A percentile compares a stretch with the other conserved stretches of the same genome.
phyloP scores from a whole-genome alignment of 495 filamentous ascomycete genomes.

The Evansstolkia leycettana region DNA sequence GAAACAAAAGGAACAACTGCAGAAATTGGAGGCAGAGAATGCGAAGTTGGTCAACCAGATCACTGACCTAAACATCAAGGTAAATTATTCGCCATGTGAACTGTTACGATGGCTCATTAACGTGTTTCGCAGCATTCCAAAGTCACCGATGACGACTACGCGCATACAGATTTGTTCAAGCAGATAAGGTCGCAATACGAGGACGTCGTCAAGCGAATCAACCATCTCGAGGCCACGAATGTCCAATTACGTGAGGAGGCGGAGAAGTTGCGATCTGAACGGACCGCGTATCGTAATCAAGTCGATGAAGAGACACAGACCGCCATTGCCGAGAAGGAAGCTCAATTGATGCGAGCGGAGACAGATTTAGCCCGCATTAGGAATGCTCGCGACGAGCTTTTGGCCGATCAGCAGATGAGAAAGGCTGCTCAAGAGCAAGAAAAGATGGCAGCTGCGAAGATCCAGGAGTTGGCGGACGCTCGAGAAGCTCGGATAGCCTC shows the following conservation, averaged over 20 bases:
- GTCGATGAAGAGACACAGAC: conserved; percentile 66
- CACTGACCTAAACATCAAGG: conserved; percentile 52
- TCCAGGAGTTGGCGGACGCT: conserved; percentile 67
- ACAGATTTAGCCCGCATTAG: conserved; percentile 77
- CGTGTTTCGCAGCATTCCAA: conserved; percentile 37
- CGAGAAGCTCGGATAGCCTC: conserved; percentile 63
- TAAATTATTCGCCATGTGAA: conserved; percentile 9
- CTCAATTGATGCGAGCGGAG: conserved; percentile 68
- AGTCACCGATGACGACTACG: conserved; percentile 85
- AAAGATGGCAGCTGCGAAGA: conserved; percentile 48
- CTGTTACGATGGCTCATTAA: too few relatives aligned
- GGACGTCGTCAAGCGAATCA: conserved; percentile 81
- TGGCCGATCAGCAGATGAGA: conserved; percentile 69
- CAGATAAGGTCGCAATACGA: conserved; percentile 79
- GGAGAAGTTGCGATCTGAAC: conserved; percentile 70
- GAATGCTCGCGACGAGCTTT: conserved; percentile 66
- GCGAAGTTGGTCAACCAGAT: conserved; percentile 66
- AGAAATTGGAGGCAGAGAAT: conserved; percentile 66
- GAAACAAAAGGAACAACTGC: conserved; percentile 80
- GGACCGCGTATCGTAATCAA: conserved; percentile 66
- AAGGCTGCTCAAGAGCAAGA: conserved; percentile 71
- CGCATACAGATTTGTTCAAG: conserved; percentile 85
- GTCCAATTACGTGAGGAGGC: conserved; percentile 74
- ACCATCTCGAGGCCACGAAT: conserved; percentile 82
- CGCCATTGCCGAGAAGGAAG: conserved; percentile 61